Percentiles rank a stretch among this genome's conserved stretches.
Conservation (phyloP, 176 grass and related monocot genomes). For the Tillandsia fasciculata region DNA sequence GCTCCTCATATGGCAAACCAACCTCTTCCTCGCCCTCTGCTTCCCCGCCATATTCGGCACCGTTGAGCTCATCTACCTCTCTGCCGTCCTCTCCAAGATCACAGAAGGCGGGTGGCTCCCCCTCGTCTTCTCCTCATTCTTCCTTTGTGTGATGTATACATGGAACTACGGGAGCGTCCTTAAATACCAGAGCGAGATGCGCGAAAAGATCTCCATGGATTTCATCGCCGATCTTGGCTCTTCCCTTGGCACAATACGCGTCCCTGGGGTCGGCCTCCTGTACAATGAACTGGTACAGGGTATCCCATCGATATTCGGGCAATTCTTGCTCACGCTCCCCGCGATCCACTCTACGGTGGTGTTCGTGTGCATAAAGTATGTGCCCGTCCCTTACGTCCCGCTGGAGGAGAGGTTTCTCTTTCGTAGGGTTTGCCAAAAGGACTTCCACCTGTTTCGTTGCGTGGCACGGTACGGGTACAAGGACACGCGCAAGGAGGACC, state of each 20-base stretch:
- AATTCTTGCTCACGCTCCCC: conserved; percentile 69
- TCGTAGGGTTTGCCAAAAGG: conserved; percentile 67
- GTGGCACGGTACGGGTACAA: conserved; percentile 94
- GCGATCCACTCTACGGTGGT: conserved; percentile 85
- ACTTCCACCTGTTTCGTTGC: conserved; percentile 90
- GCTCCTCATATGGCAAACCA: conserved; percentile 98
- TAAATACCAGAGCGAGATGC: conserved; percentile 97
- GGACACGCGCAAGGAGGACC: conserved; percentile 87
- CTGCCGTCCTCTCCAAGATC: conserved; percentile 85
- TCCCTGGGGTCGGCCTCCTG: conserved; percentile 86
- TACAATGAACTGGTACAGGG: conserved; percentile 98
- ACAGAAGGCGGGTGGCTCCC: conserved; percentile 88
- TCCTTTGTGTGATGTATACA: conserved; percentile 86
- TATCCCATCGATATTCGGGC: conserved; percentile 81
- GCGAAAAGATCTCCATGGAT: conserved; percentile 80
- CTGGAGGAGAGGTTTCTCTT: conserved; percentile 94
- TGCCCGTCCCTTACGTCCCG: conserved; percentile 65
- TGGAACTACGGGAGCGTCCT: conserved; percentile 98
- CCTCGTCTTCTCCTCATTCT: conserved; percentile 64
- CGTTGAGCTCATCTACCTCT: conserved; percentile 68
- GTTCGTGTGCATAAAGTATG: conserved; percentile 91
- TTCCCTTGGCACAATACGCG: conserved; percentile 73
- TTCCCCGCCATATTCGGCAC: conserved; percentile 72
- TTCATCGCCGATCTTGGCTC: conserved; percentile 68
- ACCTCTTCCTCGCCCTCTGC: conserved; percentile 52